Conservation (phyloP, 495 filamentous ascomycete genomes). For the Viridothelium virens region DNA sequence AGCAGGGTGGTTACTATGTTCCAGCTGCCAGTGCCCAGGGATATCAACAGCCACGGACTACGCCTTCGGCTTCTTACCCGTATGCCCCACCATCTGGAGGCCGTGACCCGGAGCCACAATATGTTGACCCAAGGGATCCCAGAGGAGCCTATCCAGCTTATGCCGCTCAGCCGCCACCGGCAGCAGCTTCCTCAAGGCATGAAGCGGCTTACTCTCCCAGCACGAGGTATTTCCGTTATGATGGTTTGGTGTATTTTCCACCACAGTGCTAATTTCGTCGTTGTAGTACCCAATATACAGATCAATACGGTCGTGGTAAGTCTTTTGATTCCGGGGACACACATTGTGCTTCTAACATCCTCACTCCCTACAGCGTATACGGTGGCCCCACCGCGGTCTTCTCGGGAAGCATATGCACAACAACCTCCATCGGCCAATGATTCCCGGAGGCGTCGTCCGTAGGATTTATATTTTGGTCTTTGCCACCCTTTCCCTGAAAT, state of each 20-base stretch:
- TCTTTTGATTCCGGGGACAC: not conserved
- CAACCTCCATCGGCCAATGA: slow-evolving; percentile 8
- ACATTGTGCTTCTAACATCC: slow-evolving; percentile 4
- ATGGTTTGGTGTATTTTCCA: not conserved
- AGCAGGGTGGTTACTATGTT: slow-evolving; percentile 19
- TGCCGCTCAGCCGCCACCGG: not conserved
- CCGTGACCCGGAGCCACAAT: not conserved
- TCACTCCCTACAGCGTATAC: not conserved
- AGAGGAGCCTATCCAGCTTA: slow-evolving; percentile 1
- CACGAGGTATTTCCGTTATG: slow-evolving; percentile 10
- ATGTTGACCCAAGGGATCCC: slow-evolving; percentile 1
- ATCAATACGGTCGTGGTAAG: not conserved
- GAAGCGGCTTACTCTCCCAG: not conserved
- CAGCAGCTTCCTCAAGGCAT: not conserved
- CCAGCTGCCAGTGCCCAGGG: slow-evolving; percentile 7
- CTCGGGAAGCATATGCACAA: slow-evolving; percentile 2
- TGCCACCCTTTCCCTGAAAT: not conserved
- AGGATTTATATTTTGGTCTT: slow-evolving; percentile 7
- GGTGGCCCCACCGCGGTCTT: not conserved
- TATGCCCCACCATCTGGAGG: not conserved
- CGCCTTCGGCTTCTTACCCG: not conserved
- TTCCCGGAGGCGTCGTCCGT: slow-evolving; percentile 8
- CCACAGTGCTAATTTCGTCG: not conserved
- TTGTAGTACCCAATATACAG: slow-evolving; percentile 5
- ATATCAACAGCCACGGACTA: not conserved